These are phyloP conservation scores for Erythrophleum fordii DNA, from an alignment of 306 rosid genomes.

Conservation along the genomic window DNA sequence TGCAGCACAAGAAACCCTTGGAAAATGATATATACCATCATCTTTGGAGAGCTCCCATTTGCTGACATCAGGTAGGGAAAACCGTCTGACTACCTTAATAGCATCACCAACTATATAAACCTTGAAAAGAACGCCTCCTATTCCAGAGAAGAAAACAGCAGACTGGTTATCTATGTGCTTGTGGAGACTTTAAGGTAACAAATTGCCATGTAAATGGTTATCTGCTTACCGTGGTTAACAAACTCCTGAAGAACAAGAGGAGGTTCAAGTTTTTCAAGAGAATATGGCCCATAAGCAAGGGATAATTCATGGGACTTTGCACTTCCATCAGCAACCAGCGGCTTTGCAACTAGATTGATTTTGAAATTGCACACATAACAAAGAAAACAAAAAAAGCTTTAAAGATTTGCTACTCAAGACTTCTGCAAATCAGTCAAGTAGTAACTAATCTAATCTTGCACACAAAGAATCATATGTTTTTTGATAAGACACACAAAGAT, in stretches of 20 bases:
- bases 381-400: constrained; percentile 4
- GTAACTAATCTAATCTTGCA: constrained; percentile 15
- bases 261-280: constrained; percentile 87
- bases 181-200: constrained; percentile 13
- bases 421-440: background rate
- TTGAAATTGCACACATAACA: constrained; percentile 29
- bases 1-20: constrained; percentile 95
- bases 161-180: constrained; percentile 17
- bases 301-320: constrained; percentile 87
- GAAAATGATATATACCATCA: constrained; percentile 74
- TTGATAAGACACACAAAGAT: background rate
- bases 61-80: constrained; percentile 85
- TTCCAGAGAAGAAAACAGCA: constrained; percentile 33
- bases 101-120: constrained; percentile 94
- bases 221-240: constrained; percentile 80
- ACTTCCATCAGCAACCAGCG: constrained; percentile 92
- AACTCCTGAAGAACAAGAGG: constrained; percentile 95
- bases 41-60: constrained; percentile 72
- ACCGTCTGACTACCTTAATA: constrained; percentile 89
- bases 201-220: constrained; percentile 11
- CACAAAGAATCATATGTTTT: background rate
- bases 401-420: background rate
- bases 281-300: constrained; percentile 75
- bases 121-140: constrained; percentile 93
- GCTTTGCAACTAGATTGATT: constrained; percentile 83